Conservation (phyloP, 768 basidiomycete genomes). For the Fibroporia radiculosa region DNA sequence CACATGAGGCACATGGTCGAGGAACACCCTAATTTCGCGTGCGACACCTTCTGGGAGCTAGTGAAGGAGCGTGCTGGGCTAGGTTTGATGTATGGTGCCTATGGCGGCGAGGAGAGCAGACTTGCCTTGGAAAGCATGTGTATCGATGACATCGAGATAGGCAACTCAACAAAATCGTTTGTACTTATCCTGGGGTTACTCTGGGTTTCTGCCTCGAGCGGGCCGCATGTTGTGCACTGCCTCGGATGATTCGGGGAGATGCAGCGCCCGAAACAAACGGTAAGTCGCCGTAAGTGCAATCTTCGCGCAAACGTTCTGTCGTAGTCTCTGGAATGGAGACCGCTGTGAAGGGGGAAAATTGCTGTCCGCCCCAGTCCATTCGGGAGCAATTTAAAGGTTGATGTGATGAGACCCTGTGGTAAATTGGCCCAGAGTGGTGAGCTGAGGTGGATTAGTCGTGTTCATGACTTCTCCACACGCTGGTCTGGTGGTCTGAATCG, state of each 20-base stretch:
- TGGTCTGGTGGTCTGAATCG: no score
- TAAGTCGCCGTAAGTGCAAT: not conserved
- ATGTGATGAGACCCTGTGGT: no score
- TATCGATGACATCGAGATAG: constrained; percentile 5
- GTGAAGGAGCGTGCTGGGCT: no score
- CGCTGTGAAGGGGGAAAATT: no score
- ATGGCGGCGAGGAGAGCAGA: not conserved
- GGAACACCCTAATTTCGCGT: not conserved
- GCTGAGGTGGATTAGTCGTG: no score
- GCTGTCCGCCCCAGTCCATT: no score
- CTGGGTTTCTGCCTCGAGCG: constrained; percentile 5
- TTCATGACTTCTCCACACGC: no score
- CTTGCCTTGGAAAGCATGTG: constrained; percentile 1
- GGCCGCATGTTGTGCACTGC: constrained; percentile 5
- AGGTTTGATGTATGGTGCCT: not conserved
- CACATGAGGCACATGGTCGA: no score
- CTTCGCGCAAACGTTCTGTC: not conserved
- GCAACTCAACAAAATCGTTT: not conserved
- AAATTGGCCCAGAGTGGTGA: no score
- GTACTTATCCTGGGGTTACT: not conserved
- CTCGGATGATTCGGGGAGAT: not conserved
- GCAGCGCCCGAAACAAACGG: not conserved
- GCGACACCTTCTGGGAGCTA: not conserved
- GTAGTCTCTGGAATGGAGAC: not conserved
- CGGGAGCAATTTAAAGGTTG: no score